Evolutionary conservation across 2,329 filamentous ascomycete genomes (phyloP), one percentile per base, ranked within the genome.

Genomic region (Drechmeria coniospora): DNA sequence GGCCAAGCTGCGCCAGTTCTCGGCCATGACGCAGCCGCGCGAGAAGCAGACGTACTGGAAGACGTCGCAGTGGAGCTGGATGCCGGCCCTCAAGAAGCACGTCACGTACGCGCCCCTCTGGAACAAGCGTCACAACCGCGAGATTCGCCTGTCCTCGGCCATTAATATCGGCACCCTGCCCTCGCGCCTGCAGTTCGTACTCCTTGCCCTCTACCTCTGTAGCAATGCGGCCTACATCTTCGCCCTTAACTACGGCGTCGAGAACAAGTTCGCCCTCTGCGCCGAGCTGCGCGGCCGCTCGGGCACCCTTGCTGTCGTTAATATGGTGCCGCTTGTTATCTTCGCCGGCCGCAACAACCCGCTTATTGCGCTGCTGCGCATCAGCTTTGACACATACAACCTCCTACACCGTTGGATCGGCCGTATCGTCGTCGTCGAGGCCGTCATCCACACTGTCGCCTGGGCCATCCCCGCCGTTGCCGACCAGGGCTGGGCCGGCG

Each of bases 351-450:
- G 90, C 47, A 95, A 95, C 61, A 98, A 95, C 56, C 82, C 83
- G 7, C 62, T 94, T 26, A 94, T 95, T 45, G 53, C 63, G 4
- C 52, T 92, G 19, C 65, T 95, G 32, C 72, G 78, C 42, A 78
- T 95, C 49, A 87, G 81, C 51, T 98, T 94, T 56, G 90, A 95
- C 52, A 92, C 86, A 1, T 95, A 92, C 65, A 95, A 95, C 50
- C 73, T 61, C 7, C 43, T 61, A n/a, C 57, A 61, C 35, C 53
- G 81, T 37, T 90, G 81, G 80, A 67, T 82, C 37, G 82, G 80
- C 21, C 69, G 81, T 19, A 71, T 87, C 25, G 68, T 79, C 27
- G 70, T 82, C 17, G 37, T 75, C 3, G 74, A 87, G 48, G 56
- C 65, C 17, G 43, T 83, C 28, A 59, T 75, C 4, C 82, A 92